Conservation (phyloP, 176 grass and related monocot genomes). For the Musa itinerans region DNA sequence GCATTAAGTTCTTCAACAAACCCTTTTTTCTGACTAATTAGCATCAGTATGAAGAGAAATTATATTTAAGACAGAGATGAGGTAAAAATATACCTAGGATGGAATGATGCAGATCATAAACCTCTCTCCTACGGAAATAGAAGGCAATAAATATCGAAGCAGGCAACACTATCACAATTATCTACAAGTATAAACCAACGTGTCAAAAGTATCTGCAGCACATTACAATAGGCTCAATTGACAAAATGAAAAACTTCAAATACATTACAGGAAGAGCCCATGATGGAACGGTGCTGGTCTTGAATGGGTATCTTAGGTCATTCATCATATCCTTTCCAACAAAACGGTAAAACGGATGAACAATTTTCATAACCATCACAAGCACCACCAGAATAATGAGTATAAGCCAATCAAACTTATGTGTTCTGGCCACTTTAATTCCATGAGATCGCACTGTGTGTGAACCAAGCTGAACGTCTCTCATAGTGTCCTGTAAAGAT, state of each 20-base stretch:
- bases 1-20: no score
- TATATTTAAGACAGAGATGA: background rate
- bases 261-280: conserved; percentile 66
- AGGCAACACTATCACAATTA: conserved; percentile 52
- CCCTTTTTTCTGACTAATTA: background rate
- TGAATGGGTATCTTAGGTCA: conserved; percentile 64
- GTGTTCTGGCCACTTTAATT: conserved; percentile 35
- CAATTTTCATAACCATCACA: conserved; percentile 34
- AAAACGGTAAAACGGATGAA: conserved; percentile 55
- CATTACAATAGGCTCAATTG: background rate
- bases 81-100: conserved; percentile 37
- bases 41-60: background rate
- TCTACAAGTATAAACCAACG: conserved; percentile 27
- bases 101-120: conserved; percentile 84
- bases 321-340: conserved; percentile 57
- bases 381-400: conserved; percentile 40
- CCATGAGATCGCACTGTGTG: conserved; percentile 59
- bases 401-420: conserved; percentile 60
- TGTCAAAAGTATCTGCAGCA: conserved; percentile 4
- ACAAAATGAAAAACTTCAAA: conserved; percentile 3
- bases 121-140: conserved; percentile 46
- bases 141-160: conserved; percentile 35
- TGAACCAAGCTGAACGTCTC: conserved; percentile 23
- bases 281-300: conserved; percentile 45
- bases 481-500: conserved; percentile 25